Percentiles rank a stretch among this genome's conserved stretches.
phyloP scores from a whole-genome alignment of 139 green algal species.

The Closterium sp. region DNA sequence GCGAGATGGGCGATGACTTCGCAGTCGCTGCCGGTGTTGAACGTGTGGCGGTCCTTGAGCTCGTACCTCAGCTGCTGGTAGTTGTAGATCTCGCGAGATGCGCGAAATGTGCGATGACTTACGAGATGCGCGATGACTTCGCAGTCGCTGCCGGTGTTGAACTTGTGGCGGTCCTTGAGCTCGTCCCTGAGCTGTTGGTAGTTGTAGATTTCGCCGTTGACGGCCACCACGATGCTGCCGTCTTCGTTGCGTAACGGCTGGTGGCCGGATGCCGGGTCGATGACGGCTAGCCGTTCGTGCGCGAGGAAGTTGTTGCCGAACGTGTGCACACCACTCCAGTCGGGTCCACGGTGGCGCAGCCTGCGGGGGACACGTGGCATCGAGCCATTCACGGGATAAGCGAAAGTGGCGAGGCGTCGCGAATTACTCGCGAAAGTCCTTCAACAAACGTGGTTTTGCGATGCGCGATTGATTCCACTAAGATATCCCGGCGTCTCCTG shows the following conservation, averaged over 20 bases:
- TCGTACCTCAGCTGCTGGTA: constrained; percentile 63
- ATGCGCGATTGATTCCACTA: no score
- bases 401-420: not conserved
- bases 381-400: not conserved
- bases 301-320: constrained; percentile 65
- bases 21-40: constrained; percentile 63
- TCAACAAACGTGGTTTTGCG: not conserved
- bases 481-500: not conserved
- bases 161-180: constrained; percentile 29
- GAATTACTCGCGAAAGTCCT: not conserved
- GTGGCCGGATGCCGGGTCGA: constrained; percentile 61
- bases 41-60: constrained; percentile 32
- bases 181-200: constrained; percentile 64
- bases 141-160: constrained; percentile 63
- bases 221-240: constrained; percentile 45
- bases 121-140: constrained; percentile 75
- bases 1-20: constrained; percentile 65
- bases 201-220: constrained; percentile 89
- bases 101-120: no score
- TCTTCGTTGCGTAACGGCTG: constrained; percentile 72
- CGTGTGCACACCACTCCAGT: constrained; percentile 66
- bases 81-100: constrained; percentile 92
- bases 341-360: constrained; percentile 71
- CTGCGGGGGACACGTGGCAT: constrained; percentile 17
- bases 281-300: constrained; percentile 82